These are phyloP conservation scores for Linum trigynum DNA, from an alignment of 345 rosid genomes.

Conservation along the genomic window DNA sequence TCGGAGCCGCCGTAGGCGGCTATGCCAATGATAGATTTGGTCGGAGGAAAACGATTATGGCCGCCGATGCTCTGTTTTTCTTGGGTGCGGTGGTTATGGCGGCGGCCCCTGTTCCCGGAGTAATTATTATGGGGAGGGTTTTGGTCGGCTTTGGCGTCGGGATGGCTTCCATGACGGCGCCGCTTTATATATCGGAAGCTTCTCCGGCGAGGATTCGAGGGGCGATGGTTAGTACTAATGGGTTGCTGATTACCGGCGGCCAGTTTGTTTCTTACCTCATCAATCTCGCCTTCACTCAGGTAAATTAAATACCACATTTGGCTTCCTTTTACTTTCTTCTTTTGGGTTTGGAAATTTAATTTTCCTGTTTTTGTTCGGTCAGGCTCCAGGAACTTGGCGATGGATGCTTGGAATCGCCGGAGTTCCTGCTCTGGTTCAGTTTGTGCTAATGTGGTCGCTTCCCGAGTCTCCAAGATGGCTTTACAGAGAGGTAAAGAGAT, in stretches of 20 bases:
- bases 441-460: constrained; percentile 49
- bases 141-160: constrained; percentile 89
- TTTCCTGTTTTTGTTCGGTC: neutral
- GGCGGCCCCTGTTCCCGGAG: constrained; percentile 55
- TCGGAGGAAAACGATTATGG: constrained; percentile 47
- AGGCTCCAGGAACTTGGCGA: constrained; percentile 76
- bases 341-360: neutral
- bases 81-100: constrained; percentile 69
- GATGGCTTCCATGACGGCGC: constrained; percentile 93
- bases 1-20: constrained; percentile 83
- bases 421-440: constrained; percentile 53
- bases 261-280: constrained; percentile 74
- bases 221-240: constrained; percentile 79
- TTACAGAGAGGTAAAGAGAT: constrained; percentile 33
- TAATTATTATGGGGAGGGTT: constrained; percentile 60
- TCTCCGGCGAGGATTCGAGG: constrained; percentile 89
- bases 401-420: constrained; percentile 94
- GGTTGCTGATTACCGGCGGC: constrained; percentile 74
- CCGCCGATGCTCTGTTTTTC: constrained; percentile 58
- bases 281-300: constrained; percentile 72
- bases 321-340: neutral
- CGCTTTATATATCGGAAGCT: constrained; percentile 85
- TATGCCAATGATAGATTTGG: constrained; percentile 69
- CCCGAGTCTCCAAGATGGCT: constrained; percentile 96
- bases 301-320: constrained; percentile 4